Percentiles rank a stretch among this genome's conserved stretches.
These are phyloP conservation scores for Aureobasidium sp. DNA, from an alignment of 2,329 filamentous ascomycete genomes.

Conservation along the genomic window DNA sequence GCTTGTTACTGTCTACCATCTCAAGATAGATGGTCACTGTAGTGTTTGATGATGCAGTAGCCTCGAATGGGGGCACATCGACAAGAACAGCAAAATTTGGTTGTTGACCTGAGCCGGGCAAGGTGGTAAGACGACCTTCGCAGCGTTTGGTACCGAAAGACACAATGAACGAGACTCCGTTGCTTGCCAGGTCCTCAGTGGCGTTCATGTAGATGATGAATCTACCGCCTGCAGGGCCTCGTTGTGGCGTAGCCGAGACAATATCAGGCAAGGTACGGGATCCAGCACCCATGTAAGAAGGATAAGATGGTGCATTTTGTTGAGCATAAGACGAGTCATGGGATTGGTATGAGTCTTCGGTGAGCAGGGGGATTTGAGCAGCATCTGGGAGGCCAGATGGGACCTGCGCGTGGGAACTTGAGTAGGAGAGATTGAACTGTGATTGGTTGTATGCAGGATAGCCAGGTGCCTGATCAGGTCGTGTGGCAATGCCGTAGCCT, in stretches of 20 bases:
- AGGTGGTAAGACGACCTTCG: slow-evolving; percentile 57
- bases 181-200: slow-evolving; percentile 62
- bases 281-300: slow-evolving; percentile 58
- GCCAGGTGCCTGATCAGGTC: slow-evolving; percentile 51
- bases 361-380: slow-evolving; percentile 38
- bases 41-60: slow-evolving; percentile 49
- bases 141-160: slow-evolving; percentile 74
- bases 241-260: slow-evolving; percentile 60
- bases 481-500: slow-evolving; percentile 50
- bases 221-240: slow-evolving; percentile 62
- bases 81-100: slow-evolving; percentile 66
- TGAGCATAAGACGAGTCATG: slow-evolving; percentile 45
- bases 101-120: slow-evolving; percentile 49
- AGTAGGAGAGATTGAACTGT: slow-evolving; percentile 43
- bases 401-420: slow-evolving; percentile 42
- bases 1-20: slow-evolving; percentile 46
- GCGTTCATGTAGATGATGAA: slow-evolving; percentile 68
- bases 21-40: slow-evolving; percentile 53
- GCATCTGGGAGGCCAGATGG: slow-evolving; percentile 40
- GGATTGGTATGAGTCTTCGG: slow-evolving; percentile 38
- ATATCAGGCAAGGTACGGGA: slow-evolving; percentile 56
- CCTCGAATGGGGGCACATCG: slow-evolving; percentile 61
- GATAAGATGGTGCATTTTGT: slow-evolving; percentile 53
- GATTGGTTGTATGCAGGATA: slow-evolving; percentile 44
- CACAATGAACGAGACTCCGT: slow-evolving; percentile 49